Evolutionary conservation across 2,329 filamentous ascomycete genomes (phyloP).

Genomic region (Fusarium sp.): DNA sequence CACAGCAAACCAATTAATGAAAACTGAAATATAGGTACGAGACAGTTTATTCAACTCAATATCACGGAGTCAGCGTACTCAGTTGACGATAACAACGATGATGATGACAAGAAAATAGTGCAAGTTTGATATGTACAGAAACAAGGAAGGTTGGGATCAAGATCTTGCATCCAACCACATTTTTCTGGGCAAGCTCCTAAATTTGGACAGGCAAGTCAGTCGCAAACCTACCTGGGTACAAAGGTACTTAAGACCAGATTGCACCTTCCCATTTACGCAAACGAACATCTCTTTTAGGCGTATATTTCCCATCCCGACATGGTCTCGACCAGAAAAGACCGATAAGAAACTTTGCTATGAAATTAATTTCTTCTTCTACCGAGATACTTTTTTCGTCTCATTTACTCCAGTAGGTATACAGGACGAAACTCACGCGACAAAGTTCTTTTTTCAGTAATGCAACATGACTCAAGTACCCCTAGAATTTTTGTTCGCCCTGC

Average conservation of each 20-base stretch:
- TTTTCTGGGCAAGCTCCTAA: conserved; percentile 34
- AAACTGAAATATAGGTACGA: background rate
- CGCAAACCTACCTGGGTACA: conserved; percentile 7
- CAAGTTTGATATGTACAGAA: conserved; percentile 6
- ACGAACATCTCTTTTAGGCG: conserved; percentile 12
- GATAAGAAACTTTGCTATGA: background rate
- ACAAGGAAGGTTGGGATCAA: conserved; percentile 33
- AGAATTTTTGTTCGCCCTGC: conserved; percentile 1
- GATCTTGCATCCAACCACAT: conserved; percentile 32
- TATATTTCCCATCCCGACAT: conserved; percentile 6
- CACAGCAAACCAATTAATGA: background rate
- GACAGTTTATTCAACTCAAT: background rate
- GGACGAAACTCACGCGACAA: background rate
- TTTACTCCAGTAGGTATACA: background rate
- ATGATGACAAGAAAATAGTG: background rate
- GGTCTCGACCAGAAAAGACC: conserved; percentile 1
- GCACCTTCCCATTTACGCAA: conserved; percentile 32
- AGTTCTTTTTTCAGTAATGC: background rate
- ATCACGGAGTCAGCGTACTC: background rate
- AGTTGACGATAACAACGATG: background rate
- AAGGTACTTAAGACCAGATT: background rate
- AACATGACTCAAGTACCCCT: conserved; percentile 22
- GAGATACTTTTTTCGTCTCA: background rate
- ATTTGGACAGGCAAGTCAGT: conserved; percentile 26
- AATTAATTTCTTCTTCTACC: background rate